phyloP scores from a whole-genome alignment of 2,329 filamentous ascomycete genomes.

The Talaromyces sp. region DNA sequence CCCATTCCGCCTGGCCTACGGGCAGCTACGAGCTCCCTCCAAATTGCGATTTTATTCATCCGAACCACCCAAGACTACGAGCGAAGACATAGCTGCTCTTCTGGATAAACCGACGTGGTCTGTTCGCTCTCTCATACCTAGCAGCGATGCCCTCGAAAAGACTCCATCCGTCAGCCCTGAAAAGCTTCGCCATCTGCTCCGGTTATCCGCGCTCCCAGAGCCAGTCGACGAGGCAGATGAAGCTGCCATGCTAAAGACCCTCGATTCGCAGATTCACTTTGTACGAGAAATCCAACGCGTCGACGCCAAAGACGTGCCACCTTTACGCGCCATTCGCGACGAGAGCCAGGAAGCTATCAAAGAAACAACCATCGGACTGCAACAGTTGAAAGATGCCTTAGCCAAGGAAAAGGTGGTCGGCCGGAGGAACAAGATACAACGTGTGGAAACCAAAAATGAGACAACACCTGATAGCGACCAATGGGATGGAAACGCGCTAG shows the following conservation, averaged over 20 bases:
- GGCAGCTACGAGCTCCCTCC: background rate
- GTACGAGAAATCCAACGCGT: constrained; percentile 80
- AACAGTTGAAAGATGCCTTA: constrained; percentile 31
- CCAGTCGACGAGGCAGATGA: constrained; percentile 62
- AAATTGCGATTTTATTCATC: constrained; percentile 7
- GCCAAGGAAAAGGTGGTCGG: constrained; percentile 37
- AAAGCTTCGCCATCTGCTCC: constrained; percentile 77
- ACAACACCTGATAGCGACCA: constrained; percentile 39
- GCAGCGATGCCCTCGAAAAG: constrained; percentile 22
- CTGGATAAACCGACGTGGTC: constrained; percentile 78
- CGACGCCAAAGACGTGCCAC: constrained; percentile 66
- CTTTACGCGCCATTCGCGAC: constrained; percentile 74
- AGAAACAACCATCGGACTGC: constrained; percentile 35
- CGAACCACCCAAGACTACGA: constrained; percentile 3
- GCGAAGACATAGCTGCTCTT: constrained; percentile 37
- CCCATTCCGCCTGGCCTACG: background rate
- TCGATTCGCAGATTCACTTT: constrained; percentile 81
- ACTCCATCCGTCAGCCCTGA: constrained; percentile 51
- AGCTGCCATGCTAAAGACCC: constrained; percentile 62
- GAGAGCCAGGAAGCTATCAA: constrained; percentile 43
- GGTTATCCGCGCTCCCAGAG: constrained; percentile 78
- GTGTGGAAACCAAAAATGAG: constrained; percentile 24
- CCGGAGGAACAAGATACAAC: constrained; percentile 43
- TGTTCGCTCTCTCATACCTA: constrained; percentile 65
- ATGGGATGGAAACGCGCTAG: constrained; percentile 67